These are phyloP conservation scores for Ilex paraguariensis DNA, from an alignment of 305 asterid genomes.

Conservation along the genomic window DNA sequence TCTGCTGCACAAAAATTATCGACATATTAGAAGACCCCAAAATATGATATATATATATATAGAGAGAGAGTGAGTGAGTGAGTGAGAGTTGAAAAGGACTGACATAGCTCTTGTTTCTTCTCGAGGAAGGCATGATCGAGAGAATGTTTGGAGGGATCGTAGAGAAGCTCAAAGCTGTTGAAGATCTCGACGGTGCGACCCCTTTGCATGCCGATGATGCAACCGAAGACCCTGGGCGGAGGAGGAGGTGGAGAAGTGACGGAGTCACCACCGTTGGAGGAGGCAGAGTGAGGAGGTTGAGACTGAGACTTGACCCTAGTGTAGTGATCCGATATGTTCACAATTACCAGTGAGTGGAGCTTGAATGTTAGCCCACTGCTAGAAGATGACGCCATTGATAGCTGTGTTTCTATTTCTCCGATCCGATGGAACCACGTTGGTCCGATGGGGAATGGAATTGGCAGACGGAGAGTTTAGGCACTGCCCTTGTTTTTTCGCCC, in stretches of 20 bases:
- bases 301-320: slow-evolving; percentile 88
- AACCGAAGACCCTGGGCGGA: slow-evolving; percentile 76
- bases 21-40: too few relatives aligned
- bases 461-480: too few relatives aligned
- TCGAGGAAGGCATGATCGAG: slow-evolving; percentile 79
- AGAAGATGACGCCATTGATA: slow-evolving; percentile 71
- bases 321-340: slow-evolving; percentile 91
- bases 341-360: slow-evolving; percentile 90
- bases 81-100: not conserved
- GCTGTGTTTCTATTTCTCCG: not conserved
- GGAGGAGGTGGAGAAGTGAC: slow-evolving; percentile 19
- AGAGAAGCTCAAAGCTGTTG: slow-evolving; percentile 85
- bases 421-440: not conserved
- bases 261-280: slow-evolving; percentile 29
- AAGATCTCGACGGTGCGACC: slow-evolving; percentile 97
- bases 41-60: not conserved
- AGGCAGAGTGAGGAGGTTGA: slow-evolving; percentile 18
- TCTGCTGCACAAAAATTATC: slow-evolving; percentile 32
- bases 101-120: slow-evolving; percentile 95
- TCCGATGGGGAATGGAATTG: not conserved
- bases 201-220: slow-evolving; percentile 90
- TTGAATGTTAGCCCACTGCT: slow-evolving; percentile 94
- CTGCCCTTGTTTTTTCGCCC: too few relatives aligned
- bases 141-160: slow-evolving; percentile 53
- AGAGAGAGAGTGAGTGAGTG: not conserved